Evolutionary conservation across 371 early-diverging fungal genomes (phyloP).

Genomic region (Haplosporangium sp.): DNA sequence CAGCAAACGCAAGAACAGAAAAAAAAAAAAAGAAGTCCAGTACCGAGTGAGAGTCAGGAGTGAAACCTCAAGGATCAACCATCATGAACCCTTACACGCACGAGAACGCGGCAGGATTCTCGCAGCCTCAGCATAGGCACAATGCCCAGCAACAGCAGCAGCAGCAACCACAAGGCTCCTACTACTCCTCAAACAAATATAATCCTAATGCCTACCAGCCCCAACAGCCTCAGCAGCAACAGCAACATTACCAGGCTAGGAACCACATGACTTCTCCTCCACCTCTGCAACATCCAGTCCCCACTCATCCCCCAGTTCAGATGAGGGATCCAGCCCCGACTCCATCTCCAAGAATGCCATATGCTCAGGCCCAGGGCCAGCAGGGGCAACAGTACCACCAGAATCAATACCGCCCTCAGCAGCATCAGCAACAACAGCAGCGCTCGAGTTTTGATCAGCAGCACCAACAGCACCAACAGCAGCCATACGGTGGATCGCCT

Average conservation of each 20-base stretch:
- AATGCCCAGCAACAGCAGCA: constrained; percentile 33
- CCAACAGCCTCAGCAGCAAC: constrained; percentile 13
- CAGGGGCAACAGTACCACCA: constrained; percentile 46
- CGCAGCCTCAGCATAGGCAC: constrained; percentile 42
- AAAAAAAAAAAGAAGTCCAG: constrained; percentile 2
- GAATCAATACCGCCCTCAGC: constrained; percentile 56
- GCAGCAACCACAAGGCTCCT: constrained; percentile 23
- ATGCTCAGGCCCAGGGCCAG: constrained; percentile 37
- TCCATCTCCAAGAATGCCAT: constrained; percentile 61
- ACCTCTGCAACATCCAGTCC: constrained; percentile 79
- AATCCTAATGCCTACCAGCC: constrained; percentile 53
- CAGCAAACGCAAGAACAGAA: background rate
- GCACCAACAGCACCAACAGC: constrained; percentile 54
- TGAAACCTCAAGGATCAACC: background rate
- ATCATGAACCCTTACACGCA: constrained; percentile 39
- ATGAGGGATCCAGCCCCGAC: constrained; percentile 63
- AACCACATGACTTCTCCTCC: constrained; percentile 63
- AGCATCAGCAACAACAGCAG: constrained; percentile 55
- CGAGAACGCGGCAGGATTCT: constrained; percentile 39
- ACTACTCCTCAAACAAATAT: constrained; percentile 43
- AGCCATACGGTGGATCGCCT: constrained; percentile 50
- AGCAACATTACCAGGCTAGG: constrained; percentile 26
- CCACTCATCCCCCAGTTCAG: constrained; percentile 74
- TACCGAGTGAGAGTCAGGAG: too few species aligned
- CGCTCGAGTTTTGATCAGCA: constrained; percentile 52